Percentiles rank a stretch among this genome's conserved stretches.
phyloP scores from a whole-genome alignment of 2,329 filamentous ascomycete genomes.

The Whalleya microplaca region DNA sequence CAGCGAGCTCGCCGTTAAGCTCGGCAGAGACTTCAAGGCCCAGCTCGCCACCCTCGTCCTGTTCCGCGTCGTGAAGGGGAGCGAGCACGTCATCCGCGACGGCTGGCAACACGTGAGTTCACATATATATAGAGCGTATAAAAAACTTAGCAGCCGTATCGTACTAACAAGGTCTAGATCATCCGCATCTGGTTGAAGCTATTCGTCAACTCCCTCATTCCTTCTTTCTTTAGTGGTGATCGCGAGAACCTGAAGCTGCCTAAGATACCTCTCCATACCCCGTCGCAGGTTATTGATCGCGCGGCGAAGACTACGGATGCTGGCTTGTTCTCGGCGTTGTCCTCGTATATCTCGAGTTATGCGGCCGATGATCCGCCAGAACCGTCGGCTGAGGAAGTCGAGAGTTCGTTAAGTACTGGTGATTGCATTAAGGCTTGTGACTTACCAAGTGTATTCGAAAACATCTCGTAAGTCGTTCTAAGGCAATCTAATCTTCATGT shows the following conservation, averaged over 20 bases:
- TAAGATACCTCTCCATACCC: conserved; percentile 85
- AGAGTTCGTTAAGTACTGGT: conserved; percentile 91
- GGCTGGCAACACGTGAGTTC: conserved; percentile 76
- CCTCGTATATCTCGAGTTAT: conserved; percentile 97
- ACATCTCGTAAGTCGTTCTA: conserved; percentile 68
- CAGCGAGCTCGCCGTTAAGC: conserved; percentile 93
- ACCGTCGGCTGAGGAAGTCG: conserved; percentile 94
- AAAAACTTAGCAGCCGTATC: conserved; percentile 1
- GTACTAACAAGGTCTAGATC: conserved; percentile 61
- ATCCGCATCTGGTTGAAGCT: conserved; percentile 93
- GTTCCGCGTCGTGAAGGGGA: conserved; percentile 87
- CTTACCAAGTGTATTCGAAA: conserved; percentile 79
- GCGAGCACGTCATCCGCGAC: conserved; percentile 74
- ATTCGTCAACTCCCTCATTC: conserved; percentile 92
- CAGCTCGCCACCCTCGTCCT: conserved; percentile 94
- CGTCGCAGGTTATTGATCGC: conserved; percentile 90
- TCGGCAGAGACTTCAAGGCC: conserved; percentile 90
- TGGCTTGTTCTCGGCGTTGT: conserved; percentile 91
- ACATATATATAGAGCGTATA: conserved; percentile 7
- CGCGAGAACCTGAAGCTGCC: conserved; percentile 71
- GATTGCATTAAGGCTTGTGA: conserved; percentile 92
- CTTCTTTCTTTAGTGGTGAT: conserved; percentile 71
- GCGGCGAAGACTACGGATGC: conserved; percentile 77
- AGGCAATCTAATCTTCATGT: neutral
- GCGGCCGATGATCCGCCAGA: conserved; percentile 97